Percentiles rank a stretch among this genome's conserved stretches.
phyloP scores from a whole-genome alignment of 1,139 yeast genomes.

The Yamadazyma dushanensis region DNA sequence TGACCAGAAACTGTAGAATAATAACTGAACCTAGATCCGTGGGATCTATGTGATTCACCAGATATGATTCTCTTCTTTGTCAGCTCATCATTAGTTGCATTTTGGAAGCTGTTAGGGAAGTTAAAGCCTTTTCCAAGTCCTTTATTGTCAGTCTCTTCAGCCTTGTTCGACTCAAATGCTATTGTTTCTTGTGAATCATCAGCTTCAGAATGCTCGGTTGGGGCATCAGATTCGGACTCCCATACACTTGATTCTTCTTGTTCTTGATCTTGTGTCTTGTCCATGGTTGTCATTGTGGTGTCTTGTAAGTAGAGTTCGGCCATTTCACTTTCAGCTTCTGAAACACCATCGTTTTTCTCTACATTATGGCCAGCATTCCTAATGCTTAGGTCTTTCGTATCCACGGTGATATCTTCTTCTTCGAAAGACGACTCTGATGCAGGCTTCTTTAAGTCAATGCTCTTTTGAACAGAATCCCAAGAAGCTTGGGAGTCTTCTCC shows the following conservation, averaged over 20 bases:
- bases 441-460: slow-evolving; percentile 28
- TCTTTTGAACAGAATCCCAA: slow-evolving; percentile 39
- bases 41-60: slow-evolving; percentile 17
- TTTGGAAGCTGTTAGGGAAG: slow-evolving; percentile 38
- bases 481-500: slow-evolving; percentile 18
- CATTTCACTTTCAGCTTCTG: slow-evolving; percentile 9
- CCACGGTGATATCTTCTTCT: slow-evolving; percentile 2
- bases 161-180: slow-evolving; percentile 9
- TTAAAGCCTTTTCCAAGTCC: slow-evolving; percentile 39
- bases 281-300: background rate
- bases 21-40: slow-evolving; percentile 25
- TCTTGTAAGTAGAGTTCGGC: slow-evolving; percentile 13
- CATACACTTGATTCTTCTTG: slow-evolving; percentile 1
- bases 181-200: slow-evolving; percentile 13
- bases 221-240: background rate
- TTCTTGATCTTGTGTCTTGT: background rate
- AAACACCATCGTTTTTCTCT: background rate
- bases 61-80: slow-evolving; percentile 19
- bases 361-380: no score
- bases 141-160: slow-evolving; percentile 25
- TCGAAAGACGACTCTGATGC: slow-evolving; percentile 13
- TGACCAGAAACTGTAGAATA: slow-evolving; percentile 33
- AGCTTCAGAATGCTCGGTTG: background rate
- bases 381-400: no score
- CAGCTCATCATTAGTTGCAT: slow-evolving; percentile 34